phyloP scores from a whole-genome alignment of 2,329 filamentous ascomycete genomes.

The Xylariaceae sp. region DNA sequence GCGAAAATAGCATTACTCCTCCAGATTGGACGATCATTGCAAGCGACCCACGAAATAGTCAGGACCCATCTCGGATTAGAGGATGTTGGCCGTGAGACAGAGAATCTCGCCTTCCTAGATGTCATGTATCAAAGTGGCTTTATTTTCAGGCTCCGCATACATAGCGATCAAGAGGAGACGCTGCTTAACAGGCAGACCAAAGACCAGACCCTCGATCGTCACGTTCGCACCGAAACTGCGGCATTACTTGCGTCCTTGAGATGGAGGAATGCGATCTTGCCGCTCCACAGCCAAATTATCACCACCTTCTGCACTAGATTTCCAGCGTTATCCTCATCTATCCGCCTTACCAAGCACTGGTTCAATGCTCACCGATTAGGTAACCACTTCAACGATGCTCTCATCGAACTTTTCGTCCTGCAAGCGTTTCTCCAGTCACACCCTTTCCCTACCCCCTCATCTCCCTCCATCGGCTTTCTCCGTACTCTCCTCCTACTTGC shows the following conservation, averaged over 20 bases:
- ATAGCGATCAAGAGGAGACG: conserved; percentile 80
- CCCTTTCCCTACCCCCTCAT: conserved; percentile 76
- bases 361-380: conserved; percentile 63
- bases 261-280: conserved; percentile 66
- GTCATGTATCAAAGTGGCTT: conserved; percentile 68
- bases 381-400: conserved; percentile 70
- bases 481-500: conserved; percentile 76
- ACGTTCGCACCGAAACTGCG: conserved; percentile 64
- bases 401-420: conserved; percentile 78
- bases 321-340: conserved; percentile 73
- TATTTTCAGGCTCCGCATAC: conserved; percentile 79
- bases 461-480: conserved; percentile 73
- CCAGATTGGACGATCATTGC: conserved; percentile 67
- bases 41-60: conserved; percentile 52
- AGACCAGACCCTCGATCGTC: conserved; percentile 64
- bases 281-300: conserved; percentile 78
- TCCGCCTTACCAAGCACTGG: conserved; percentile 86
- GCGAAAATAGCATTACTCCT: conserved; percentile 90
- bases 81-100: conserved; percentile 61
- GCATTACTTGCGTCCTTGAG: conserved; percentile 67
- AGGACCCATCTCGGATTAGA: conserved; percentile 75
- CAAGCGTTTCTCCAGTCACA: conserved; percentile 76
- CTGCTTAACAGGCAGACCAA: conserved; percentile 76
- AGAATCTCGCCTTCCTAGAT: conserved; percentile 81
- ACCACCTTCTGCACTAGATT: conserved; percentile 76